Conservation (phyloP, 2,329 filamentous ascomycete genomes). For the Exophiala sp. region DNA sequence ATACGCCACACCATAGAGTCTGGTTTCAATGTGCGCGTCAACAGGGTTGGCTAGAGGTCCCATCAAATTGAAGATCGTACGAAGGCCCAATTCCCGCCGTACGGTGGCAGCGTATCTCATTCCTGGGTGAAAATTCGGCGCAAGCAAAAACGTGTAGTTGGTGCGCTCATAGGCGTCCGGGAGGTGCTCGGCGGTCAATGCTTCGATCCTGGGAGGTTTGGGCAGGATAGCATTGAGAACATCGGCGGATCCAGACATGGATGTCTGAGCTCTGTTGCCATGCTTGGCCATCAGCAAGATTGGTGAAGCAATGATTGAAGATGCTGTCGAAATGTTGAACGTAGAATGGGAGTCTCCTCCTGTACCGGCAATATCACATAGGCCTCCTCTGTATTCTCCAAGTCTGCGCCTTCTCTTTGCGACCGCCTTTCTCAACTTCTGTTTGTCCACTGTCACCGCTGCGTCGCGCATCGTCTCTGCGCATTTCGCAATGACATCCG, state of each 20-base stretch:
- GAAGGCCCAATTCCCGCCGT: conserved; percentile 80
- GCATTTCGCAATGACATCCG: conserved; percentile 80
- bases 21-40: conserved; percentile 75
- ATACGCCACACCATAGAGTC: conserved; percentile 87
- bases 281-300: conserved; percentile 86
- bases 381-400: conserved; percentile 71
- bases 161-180: conserved; percentile 66
- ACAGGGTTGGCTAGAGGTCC: conserved; percentile 89
- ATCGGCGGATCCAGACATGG: conserved; percentile 91
- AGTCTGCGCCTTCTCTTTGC: conserved; percentile 49
- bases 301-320: conserved; percentile 84
- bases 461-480: conserved; percentile 78
- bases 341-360: conserved; percentile 95
- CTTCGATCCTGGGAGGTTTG: conserved; percentile 64
- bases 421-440: conserved; percentile 57
- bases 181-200: conserved; percentile 67
- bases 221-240: conserved; percentile 71
- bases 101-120: conserved; percentile 85
- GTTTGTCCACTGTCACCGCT: conserved; percentile 63
- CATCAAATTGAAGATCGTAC: conserved; percentile 96
- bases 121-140: conserved; percentile 90
- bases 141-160: conserved; percentile 94
- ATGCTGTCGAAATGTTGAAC: conserved; percentile 95
- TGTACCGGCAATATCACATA: conserved; percentile 95
- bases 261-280: conserved; percentile 91